Evolutionary conservation across 176 grass and related monocot species (phyloP), one percentile per base, ranked within the genome.

Genomic region (Poa annua): DNA sequence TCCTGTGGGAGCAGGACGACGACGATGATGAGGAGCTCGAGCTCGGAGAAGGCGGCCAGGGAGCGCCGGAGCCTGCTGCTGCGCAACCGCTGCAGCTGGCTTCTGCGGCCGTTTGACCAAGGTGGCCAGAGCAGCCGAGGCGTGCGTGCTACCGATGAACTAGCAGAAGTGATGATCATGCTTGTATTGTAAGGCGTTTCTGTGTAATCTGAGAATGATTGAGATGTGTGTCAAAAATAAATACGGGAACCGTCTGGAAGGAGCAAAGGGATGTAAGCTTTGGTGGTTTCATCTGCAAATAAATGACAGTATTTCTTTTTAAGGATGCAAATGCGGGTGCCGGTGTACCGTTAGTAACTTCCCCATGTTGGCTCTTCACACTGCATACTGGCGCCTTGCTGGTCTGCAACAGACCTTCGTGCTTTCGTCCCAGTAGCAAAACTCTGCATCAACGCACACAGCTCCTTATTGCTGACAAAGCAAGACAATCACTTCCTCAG

Each of bases 1-100:
- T 95, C 87, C 57, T 98, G 76, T 98, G 92, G 95, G 92, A 89
- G 48, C 76, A 79, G 78, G 45, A 11, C 41, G 41, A 48, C 11
- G 45, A 48, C 45, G 88, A 83, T 35, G 90, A 97, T 17, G 85
- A 78, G 8, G 90, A 79, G 6, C 21, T 83, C 15, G 73, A 47
- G 19, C 10, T 65, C 11, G 65, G 74, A 21, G 67, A n/a, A 76
- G 78, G 52, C 29, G 49, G 66, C 45, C 76, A 83, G 22, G 73
- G 53, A 56, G 19, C 74, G 38, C 45, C 29, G 8, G 66, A 24
- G 78, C 32, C 17, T 21, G 13, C 60, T 16, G 12, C 41, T 3
- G 59, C 44, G 9, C 45, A 53, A 13, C 21, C 7, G 15, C 74
- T 50, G 36, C 66, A 84, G 11, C 15, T 84, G 68, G 68, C 81